Evolutionary conservation across 169 alveolate genomes (phyloP).

Genomic region (Plasmodium gaboni): DNA sequence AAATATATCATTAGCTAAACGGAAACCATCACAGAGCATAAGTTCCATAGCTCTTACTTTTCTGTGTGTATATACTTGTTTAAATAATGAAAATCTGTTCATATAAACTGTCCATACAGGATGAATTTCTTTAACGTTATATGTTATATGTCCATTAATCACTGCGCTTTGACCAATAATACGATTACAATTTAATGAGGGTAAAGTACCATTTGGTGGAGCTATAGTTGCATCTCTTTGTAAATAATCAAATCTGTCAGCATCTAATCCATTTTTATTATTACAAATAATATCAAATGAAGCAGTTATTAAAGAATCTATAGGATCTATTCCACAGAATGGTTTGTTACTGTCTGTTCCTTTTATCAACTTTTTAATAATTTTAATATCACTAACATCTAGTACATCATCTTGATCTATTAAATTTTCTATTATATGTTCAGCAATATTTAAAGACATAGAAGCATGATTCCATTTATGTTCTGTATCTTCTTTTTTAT

Average conservation of each 20-base stretch:
- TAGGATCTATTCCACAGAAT: slow-evolving; percentile 72
- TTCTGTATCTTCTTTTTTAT: slow-evolving; percentile 46
- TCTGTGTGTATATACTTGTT: slow-evolving; percentile 86
- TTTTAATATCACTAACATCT: slow-evolving; percentile 58
- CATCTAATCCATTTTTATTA: slow-evolving; percentile 92
- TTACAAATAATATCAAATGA: slow-evolving; percentile 92
- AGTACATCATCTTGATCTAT: slow-evolving; percentile 73
- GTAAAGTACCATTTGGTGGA: slow-evolving; percentile 79
- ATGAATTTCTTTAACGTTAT: slow-evolving; percentile 81
- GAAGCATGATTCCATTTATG: slow-evolving; percentile 83
- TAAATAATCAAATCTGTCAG: slow-evolving; percentile 93
- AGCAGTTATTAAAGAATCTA: slow-evolving; percentile 83
- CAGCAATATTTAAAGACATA: slow-evolving; percentile 83
- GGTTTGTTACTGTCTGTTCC: slow-evolving; percentile 37
- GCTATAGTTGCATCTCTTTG: slow-evolving; percentile 90
- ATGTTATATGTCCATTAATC: slow-evolving; percentile 80
- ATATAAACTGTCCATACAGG: slow-evolving; percentile 84
- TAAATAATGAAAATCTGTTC: slow-evolving; percentile 84
- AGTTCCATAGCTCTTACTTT: slow-evolving; percentile 86
- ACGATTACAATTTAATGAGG: slow-evolving; percentile 72
- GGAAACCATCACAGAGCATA: slow-evolving; percentile 84
- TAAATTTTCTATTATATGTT: slow-evolving; percentile 74
- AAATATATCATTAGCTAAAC: slow-evolving; percentile 57
- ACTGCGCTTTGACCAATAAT: slow-evolving; percentile 77
- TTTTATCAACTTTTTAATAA: slow-evolving; percentile 45